phyloP scores from a whole-genome alignment of 371 early-diverging fungal genomes.

The Choanephora cucurbitarum region DNA sequence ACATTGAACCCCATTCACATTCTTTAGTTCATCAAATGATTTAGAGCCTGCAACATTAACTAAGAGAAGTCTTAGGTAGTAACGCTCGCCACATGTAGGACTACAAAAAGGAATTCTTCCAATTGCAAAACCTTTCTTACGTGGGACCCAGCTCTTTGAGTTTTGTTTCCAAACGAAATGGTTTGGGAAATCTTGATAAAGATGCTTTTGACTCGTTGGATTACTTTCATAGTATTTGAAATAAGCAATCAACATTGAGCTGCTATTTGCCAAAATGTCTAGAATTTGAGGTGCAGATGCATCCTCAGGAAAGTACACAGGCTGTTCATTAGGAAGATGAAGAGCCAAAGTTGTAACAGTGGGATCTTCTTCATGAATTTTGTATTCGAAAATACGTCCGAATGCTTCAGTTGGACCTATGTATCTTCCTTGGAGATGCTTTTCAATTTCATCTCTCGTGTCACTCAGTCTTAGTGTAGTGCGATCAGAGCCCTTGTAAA shows the following conservation, averaged over 20 bases:
- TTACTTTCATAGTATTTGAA: slow-evolving; percentile 1
- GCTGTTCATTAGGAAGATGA: slow-evolving; percentile 7
- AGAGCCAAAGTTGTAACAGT: not conserved
- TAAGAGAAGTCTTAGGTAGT: not conserved
- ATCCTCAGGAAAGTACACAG: slow-evolving; percentile 8
- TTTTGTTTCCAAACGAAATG: not conserved
- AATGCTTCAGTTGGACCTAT: no score
- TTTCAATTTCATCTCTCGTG: slow-evolving; percentile 6
- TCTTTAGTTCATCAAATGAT: slow-evolving; percentile 1
- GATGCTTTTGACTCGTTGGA: not conserved
- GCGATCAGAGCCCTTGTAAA: slow-evolving; percentile 33
- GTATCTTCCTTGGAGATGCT: no score
- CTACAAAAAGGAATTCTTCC: slow-evolving; percentile 5
- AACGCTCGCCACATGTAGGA: slow-evolving; percentile 1
- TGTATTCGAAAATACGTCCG: slow-evolving; percentile 1
- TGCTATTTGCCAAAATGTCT: not conserved
- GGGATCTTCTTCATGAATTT: slow-evolving; percentile 2
- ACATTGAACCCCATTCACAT: not conserved
- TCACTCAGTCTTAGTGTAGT: slow-evolving; percentile 6
- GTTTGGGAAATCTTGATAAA: slow-evolving; percentile 13
- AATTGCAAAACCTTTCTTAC: slow-evolving; percentile 4
- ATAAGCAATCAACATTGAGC: not conserved
- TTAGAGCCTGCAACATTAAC: not conserved
- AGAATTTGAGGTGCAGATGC: not conserved
- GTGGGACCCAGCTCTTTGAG: not conserved